Conservation (phyloP, 2,329 filamentous ascomycete species). For the Ophiocordyceps polyrhachis-furcata region DNA sequence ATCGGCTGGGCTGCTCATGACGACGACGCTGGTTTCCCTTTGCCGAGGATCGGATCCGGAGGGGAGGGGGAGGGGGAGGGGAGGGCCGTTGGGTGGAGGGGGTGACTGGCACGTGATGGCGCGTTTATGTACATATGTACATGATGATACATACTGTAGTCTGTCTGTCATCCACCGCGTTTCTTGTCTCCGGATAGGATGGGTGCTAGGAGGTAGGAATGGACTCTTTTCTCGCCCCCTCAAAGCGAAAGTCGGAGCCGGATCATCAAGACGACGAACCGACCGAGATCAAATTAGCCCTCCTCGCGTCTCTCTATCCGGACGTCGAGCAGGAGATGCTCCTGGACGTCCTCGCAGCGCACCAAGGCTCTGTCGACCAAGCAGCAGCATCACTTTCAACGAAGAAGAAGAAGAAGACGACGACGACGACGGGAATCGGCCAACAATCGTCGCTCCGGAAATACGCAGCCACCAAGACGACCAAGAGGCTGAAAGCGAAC, state of each 20-base stretch:
- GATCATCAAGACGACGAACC: conserved; percentile 39
- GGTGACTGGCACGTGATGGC: neutral
- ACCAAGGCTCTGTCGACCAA: conserved; percentile 55
- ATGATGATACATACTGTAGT: no score
- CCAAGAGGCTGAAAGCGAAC: conserved; percentile 40
- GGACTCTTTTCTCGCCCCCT: conserved; percentile 35
- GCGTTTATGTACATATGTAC: no score
- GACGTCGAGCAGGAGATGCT: conserved; percentile 43
- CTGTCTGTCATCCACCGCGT: no score
- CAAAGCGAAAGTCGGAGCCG: conserved; percentile 27
- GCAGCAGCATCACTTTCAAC: conserved; percentile 37
- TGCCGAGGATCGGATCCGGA: neutral
- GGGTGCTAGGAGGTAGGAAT: no score
- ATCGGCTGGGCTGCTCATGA: no score
- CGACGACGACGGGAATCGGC: conserved; percentile 22
- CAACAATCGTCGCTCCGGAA: conserved; percentile 45
- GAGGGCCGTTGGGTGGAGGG: no score
- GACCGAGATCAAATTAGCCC: conserved; percentile 76
- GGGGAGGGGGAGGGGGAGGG: no score
- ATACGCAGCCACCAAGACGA: conserved; percentile 20
- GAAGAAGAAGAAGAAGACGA: conserved; percentile 7
- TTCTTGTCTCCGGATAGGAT: no score
- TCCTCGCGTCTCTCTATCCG: conserved; percentile 62
- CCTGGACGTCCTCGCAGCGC: conserved; percentile 60
- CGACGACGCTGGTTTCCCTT: neutral